A percentile compares a stretch with the other conserved stretches of the same genome.
These are phyloP conservation scores for Petunia hybrid DNA, from an alignment of 305 asterid species.

Conservation along the genomic window DNA sequence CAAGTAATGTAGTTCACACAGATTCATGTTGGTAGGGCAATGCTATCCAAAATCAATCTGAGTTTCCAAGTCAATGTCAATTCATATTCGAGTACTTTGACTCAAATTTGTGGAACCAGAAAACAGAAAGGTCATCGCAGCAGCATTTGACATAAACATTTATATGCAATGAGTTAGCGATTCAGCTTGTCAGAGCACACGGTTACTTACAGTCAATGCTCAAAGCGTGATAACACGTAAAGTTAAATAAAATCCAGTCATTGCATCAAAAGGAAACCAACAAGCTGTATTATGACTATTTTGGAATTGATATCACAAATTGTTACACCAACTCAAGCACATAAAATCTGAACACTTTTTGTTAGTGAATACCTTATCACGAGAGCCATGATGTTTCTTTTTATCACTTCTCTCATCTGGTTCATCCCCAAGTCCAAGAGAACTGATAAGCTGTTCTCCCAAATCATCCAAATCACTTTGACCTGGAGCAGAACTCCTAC, in stretches of 20 bases:
- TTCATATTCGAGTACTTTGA: neutral
- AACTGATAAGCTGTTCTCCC: slow-evolving; percentile 59
- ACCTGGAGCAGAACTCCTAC: slow-evolving; percentile 36
- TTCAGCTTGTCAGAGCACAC: slow-evolving; percentile 15
- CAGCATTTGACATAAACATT: slow-evolving; percentile 23
- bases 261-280: slow-evolving; percentile 10
- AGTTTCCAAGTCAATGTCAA: slow-evolving; percentile 5
- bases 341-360: neutral
- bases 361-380: slow-evolving; percentile 68
- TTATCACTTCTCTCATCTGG: slow-evolving; percentile 56
- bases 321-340: slow-evolving; percentile 12
- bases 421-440: slow-evolving; percentile 67
- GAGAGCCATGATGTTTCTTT: slow-evolving; percentile 50
- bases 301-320: slow-evolving; percentile 2
- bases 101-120: slow-evolving; percentile 4
- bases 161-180: slow-evolving; percentile 10
- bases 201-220: neutral
- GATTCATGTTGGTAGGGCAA: neutral
- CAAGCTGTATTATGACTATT: neutral
- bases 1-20: slow-evolving; percentile 3
- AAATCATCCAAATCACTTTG: slow-evolving; percentile 48
- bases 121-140: neutral
- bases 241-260: slow-evolving; percentile 10
- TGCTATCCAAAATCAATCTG: neutral
- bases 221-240: slow-evolving; percentile 4